phyloP scores from a whole-genome alignment of 1,284 basidiomycete species.

The Pisolithus thermaeus region DNA sequence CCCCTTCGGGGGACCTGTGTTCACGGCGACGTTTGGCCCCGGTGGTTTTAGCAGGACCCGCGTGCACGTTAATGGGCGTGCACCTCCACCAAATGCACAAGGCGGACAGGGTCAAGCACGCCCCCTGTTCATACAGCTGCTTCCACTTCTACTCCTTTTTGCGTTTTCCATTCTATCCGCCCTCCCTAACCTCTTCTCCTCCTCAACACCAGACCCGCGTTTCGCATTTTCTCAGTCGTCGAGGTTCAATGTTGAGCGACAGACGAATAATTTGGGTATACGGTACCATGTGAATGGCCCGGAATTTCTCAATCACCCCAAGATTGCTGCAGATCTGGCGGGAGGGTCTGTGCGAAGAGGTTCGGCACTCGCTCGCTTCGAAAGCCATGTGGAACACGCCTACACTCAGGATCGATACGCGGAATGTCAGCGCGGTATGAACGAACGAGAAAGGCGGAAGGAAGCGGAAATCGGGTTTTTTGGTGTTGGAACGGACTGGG shows the following conservation, averaged over 20 bases:
- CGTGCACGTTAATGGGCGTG: slow-evolving; percentile 37
- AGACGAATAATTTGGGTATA: slow-evolving; percentile 65
- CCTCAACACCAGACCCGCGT: slow-evolving; percentile 71
- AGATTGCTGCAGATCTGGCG: slow-evolving; percentile 65
- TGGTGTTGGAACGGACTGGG: slow-evolving; percentile 86
- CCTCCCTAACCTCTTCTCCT: slow-evolving; percentile 71
- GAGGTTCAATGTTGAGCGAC: slow-evolving; percentile 58
- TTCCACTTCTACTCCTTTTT: slow-evolving; percentile 83
- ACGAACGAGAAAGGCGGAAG: slow-evolving; percentile 59
- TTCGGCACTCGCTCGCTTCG: slow-evolving; percentile 46
- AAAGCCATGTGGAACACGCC: slow-evolving; percentile 61
- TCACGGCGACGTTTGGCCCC: slow-evolving; percentile 70
- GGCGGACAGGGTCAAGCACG: slow-evolving; percentile 41
- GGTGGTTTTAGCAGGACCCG: slow-evolving; percentile 70
- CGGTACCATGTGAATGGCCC: slow-evolving; percentile 82
- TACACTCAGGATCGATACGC: slow-evolving; percentile 69
- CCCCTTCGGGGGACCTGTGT: slow-evolving; percentile 51
- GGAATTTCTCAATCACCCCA: slow-evolving; percentile 76
- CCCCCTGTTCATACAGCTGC: slow-evolving; percentile 74
- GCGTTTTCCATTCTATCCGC: slow-evolving; percentile 82
- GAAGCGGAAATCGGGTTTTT: slow-evolving; percentile 81
- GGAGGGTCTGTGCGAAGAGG: slow-evolving; percentile 37
- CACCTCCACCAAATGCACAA: slow-evolving; percentile 30
- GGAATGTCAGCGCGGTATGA: slow-evolving; percentile 62
- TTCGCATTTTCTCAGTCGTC: slow-evolving; percentile 67